Base-by-base conservation (phyloP, 2,329 filamentous ascomycete genomes). In the Coniochaeta sp. region DNA sequence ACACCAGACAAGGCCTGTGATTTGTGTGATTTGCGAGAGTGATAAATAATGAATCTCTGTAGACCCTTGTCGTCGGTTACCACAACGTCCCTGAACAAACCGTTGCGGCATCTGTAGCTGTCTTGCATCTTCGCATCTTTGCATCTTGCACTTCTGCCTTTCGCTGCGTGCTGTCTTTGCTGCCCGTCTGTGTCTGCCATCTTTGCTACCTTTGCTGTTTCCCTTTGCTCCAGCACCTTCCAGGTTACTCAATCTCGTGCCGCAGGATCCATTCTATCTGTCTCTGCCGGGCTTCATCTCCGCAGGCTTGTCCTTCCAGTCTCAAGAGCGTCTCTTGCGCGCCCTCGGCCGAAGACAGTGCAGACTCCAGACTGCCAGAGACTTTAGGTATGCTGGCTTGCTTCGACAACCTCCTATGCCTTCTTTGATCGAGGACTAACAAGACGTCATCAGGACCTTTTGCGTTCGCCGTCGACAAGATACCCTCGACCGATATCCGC, bases 11-110 rank as follows among this genome's bases (percentile, higher is more conserved):
- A 47, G 62, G 36, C 57, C 59, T 55, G 58, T 63, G 64, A 66
- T 64, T 65, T 65, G 64, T 54, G 58, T 61, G 64, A 66, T 64
- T 65, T 65, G 64, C 56, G 58, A 61, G 59, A 60, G 59, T 30
- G n/a, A 22, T 52, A 52, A 63, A 62, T 52, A 52, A 62, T 52
- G 44, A 58, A 59, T 64, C 64, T 64, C 61, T 24, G 30, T 52
- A 52, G 30, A 30, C 47, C 47, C 47, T 52, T 52, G 47, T 52
- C 47, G 14, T 52, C 47, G 24, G 22, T 52, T 24, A n/a, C n/a
- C n/a, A n/a, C n/a, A n/a, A n/a, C 14, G 12, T 9, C 47, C 7
- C 12, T 12, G 47, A 30, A 52, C 24, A 9, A 52, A 47, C 22
- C 42, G 42, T n/a, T 28, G 22, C 6, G 30, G n/a, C 17, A 28